These are phyloP conservation scores for Backusella morwellensis DNA, from an alignment of 192 early-diverging fungal species.

Conservation along the genomic window DNA sequence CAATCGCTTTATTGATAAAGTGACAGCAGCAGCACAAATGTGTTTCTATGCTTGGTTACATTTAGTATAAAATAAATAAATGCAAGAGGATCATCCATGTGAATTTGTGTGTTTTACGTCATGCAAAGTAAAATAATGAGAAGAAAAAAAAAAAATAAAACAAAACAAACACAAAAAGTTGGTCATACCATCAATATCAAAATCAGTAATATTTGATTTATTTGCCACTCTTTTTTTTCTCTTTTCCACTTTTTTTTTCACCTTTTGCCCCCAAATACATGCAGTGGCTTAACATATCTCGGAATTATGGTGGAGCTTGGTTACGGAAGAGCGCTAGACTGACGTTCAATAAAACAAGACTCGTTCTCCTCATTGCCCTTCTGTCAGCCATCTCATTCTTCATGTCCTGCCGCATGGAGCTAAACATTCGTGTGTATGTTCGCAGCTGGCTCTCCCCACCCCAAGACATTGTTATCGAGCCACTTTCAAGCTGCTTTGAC, in stretches of 20 bases:
- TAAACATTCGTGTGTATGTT: constrained; percentile 36
- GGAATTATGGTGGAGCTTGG: neutral
- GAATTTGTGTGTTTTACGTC: neutral
- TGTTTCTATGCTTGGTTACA: neutral
- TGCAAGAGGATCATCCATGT: constrained; percentile 1
- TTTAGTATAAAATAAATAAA: neutral
- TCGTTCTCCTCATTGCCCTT: neutral
- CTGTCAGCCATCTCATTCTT: constrained; percentile 6
- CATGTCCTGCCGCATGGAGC: constrained; percentile 16
- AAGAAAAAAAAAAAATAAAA: neutral
- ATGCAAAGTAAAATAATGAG: neutral
- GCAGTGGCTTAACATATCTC: neutral
- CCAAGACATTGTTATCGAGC: constrained; percentile 12
- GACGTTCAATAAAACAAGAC: neutral
- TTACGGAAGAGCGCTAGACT: neutral
- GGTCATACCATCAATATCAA: neutral
- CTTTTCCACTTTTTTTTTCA: neutral
- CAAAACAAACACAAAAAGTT: neutral
- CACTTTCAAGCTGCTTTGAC: constrained; percentile 30
- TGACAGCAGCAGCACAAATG: too few species aligned
- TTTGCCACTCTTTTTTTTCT: neutral
- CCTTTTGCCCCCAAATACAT: neutral
- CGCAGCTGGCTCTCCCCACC: constrained; percentile 35
- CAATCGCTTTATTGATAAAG: too few species aligned
- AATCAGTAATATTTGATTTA: neutral